These are phyloP conservation scores for Heliosperma pusillum DNA, from an alignment of 148 eudicot species.

Conservation along the genomic window DNA sequence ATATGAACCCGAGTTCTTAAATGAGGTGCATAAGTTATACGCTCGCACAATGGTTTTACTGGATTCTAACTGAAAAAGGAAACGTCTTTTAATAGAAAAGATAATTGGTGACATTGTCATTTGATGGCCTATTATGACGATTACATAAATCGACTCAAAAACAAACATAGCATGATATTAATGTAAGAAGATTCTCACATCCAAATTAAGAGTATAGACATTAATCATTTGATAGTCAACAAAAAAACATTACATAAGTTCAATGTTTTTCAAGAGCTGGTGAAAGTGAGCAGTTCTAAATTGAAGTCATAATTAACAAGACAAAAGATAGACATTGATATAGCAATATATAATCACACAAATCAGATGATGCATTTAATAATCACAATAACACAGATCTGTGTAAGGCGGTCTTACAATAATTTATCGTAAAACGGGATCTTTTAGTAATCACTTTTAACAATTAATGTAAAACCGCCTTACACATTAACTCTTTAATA, in stretches of 20 bases:
- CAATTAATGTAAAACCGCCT: no score
- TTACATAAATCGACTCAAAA: neutral
- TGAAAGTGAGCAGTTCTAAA: slow-evolving; percentile 8
- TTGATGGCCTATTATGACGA: neutral
- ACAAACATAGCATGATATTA: no score
- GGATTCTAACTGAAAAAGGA: no score
- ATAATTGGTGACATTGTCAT: neutral
- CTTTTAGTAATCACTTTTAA: no score
- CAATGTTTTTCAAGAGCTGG: slow-evolving; percentile 14
- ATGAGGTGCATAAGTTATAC: no score
- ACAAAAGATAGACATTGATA: neutral
- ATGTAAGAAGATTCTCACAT: neutral
- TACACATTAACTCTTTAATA: no score
- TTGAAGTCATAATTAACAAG: neutral
- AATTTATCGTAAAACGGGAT: no score
- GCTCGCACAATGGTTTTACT: no score
- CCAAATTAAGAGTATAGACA: neutral
- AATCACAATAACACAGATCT: no score
- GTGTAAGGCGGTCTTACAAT: no score
- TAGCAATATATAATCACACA: neutral
- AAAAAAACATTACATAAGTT: neutral
- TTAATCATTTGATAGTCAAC: slow-evolving; percentile 11
- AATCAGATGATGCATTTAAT: neutral
- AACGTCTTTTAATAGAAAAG: slow-evolving; percentile 9
- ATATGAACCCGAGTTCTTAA: slow-evolving; percentile 1